Evolutionary conservation across 2,329 filamentous ascomycete genomes (phyloP), one percentile per base, ranked within the genome.

Genomic region (Incumbomyces delicatus): DNA sequence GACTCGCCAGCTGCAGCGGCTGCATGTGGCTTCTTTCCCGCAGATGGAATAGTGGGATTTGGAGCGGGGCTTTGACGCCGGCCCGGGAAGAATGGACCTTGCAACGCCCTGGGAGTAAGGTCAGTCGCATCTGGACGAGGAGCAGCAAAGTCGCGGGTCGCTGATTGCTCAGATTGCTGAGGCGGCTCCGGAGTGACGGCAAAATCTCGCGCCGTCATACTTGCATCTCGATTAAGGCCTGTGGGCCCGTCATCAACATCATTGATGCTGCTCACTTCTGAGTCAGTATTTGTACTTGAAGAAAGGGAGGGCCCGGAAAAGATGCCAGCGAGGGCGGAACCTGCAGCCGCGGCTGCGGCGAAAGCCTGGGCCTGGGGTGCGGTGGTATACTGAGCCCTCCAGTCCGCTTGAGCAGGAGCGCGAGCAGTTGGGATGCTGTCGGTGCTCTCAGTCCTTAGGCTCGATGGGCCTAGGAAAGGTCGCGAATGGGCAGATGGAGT

Each of bases 271-370:
- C 42, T 45, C 6, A 45, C 42, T 17, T 45, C 33, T 11, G 42
- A 38, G n/a, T 45, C 42, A 10, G 14, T 31, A 38, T n/a, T 12
- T 17, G 68, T 70, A 1, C 48, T 52, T 18, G 53, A 54, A 43
- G 48, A 3, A 66, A 69, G 13, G 64, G 53, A 10, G 61, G 65
- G 22, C 61, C 60, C 49, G 41, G 66, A 61, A 34, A 76, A 58
- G 2, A 71, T 65, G 16, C 71, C 67, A 32, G 66, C 72, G 39
- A 75, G 65, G 16, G 73, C 70, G 48, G 61, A 66, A 27, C 72
- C 73, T 32, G 71, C 69, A 39, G 65, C 65, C 50, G 66, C 70
- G 16, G 70, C 63, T 16, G 69, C 64, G 30, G 63, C 61, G 44
- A 74, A 60, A n/a, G 68, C 56, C 27, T 44, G 52, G 22, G 47